Evolutionary conservation across 768 basidiomycete species (phyloP).

Genomic region (Xanthoconium stramineum): DNA sequence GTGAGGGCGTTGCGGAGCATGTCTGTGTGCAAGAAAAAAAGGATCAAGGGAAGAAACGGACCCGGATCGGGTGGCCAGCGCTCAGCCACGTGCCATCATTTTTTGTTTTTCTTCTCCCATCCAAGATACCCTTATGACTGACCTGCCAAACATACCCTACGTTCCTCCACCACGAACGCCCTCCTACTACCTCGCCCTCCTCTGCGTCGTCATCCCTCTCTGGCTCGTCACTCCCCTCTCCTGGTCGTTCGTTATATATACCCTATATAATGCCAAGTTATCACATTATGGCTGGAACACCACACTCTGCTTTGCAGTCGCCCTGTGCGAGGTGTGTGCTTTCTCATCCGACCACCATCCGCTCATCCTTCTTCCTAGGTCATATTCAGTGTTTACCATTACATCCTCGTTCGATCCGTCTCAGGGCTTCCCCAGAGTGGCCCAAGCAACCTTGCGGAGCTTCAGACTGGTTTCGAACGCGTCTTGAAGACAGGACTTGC

Average conservation of each 20-base stretch:
- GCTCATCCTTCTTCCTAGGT: constrained; percentile 41
- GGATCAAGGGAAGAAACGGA: constrained; percentile 33
- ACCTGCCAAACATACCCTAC: constrained; percentile 36
- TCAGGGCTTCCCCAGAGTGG: constrained; percentile 43
- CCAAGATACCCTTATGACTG: constrained; percentile 13
- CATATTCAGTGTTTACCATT: constrained; percentile 66
- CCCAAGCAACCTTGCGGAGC: constrained; percentile 50
- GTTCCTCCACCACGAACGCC: constrained; percentile 37
- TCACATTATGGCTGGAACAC: constrained; percentile 41
- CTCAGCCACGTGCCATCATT: background rate
- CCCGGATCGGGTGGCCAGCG: constrained; percentile 1
- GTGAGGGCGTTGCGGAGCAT: constrained; percentile 71
- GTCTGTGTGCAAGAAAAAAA: constrained; percentile 18
- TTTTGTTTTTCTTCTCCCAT: background rate
- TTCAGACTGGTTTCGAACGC: constrained; percentile 57
- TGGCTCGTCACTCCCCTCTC: constrained; percentile 62
- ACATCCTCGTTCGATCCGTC: constrained; percentile 46
- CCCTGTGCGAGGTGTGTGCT: constrained; percentile 55
- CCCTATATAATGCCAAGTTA: constrained; percentile 42
- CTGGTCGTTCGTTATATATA: constrained; percentile 58
- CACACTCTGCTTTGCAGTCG: constrained; percentile 42
- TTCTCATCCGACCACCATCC: background rate
- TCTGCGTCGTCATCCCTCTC: constrained; percentile 56
- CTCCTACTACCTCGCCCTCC: constrained; percentile 59
- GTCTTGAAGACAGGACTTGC: constrained; percentile 66